Conservation (phyloP, 257 asterid species). For the Lavandula angustifolia region DNA sequence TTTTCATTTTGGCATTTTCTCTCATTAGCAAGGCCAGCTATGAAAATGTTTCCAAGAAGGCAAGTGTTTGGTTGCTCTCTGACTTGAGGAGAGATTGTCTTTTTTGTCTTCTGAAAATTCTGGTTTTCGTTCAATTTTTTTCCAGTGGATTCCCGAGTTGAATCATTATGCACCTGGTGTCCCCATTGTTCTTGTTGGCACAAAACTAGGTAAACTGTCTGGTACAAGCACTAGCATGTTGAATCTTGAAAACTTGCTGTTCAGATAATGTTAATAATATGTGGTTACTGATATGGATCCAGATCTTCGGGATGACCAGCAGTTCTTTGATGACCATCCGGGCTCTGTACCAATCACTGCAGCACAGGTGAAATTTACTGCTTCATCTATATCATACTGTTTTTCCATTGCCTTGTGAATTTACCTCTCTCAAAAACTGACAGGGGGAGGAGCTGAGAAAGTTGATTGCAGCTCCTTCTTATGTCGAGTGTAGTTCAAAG, state of each 20-base stretch:
- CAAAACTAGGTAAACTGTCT: conserved; percentile 66
- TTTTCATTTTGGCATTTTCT: conserved; percentile 72
- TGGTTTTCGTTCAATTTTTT: conserved; percentile 9
- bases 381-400: conserved; percentile 21
- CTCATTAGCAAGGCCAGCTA: conserved; percentile 82
- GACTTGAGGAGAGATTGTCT: conserved; percentile 4
- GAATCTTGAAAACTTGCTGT: conserved; percentile 15
- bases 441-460: conserved; percentile 78
- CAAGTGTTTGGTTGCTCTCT: conserved; percentile 24
- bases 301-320: conserved; percentile 98
- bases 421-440: conserved; percentile 16
- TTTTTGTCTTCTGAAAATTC: conserved; percentile 10
- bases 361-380: conserved; percentile 60
- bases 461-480: conserved; percentile 62
- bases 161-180: conserved; percentile 80
- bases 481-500: conserved; percentile 76
- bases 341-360: conserved; percentile 87
- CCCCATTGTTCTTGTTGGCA: conserved; percentile 80
- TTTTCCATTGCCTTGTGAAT: conserved; percentile 12
- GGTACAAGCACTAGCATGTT: conserved; percentile 3
- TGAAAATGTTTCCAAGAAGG: conserved; percentile 81
- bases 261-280: not conserved
- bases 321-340: conserved; percentile 84
- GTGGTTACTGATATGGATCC: conserved; percentile 30
- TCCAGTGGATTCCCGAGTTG: conserved; percentile 85